These are phyloP conservation scores for Leishmania major DNA, from an alignment of 208 protist genomes.

Conservation along the genomic window DNA sequence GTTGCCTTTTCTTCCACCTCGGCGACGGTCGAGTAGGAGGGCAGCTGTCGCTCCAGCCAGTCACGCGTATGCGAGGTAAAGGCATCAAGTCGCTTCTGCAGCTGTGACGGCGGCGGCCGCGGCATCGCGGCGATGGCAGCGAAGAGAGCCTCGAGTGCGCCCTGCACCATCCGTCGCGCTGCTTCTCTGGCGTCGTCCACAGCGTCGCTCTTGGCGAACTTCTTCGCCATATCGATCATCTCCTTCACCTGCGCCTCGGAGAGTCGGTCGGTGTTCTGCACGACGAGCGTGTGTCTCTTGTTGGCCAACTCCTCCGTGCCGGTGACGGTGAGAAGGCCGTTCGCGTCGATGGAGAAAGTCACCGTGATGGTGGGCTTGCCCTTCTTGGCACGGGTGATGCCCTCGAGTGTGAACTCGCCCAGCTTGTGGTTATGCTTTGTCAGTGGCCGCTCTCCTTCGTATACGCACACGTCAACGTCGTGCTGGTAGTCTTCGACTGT, in stretches of 20 bases:
- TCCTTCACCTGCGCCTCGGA: conserved; percentile 57
- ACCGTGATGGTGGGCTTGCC: conserved; percentile 99
- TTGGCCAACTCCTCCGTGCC: conserved; percentile 95
- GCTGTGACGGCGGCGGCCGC: conserved; percentile 42
- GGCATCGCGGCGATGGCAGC: conserved; percentile 36
- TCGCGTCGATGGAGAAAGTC: conserved; percentile 97
- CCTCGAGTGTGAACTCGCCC: conserved; percentile 91
- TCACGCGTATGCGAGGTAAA: conserved; percentile 59
- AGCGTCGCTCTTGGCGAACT: conserved; percentile 48
- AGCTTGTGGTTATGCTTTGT: conserved; percentile 99
- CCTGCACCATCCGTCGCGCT: conserved; percentile 30
- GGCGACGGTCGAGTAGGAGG: conserved; percentile 41
- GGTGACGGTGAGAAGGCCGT: conserved; percentile 98
- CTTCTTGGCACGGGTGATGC: conserved; percentile 95
- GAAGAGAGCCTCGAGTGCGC: conserved; percentile 45
- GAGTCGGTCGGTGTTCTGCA: conserved; percentile 85
- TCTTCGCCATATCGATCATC: conserved; percentile 62
- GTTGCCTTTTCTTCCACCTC: conserved; percentile 53
- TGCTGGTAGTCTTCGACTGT: conserved; percentile 98
- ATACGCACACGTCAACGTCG: conserved; percentile 99
- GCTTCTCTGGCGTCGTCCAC: conserved; percentile 32
- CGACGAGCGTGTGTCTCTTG: conserved; percentile 93
- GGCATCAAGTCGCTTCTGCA: conserved; percentile 51
- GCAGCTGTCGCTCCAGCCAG: conserved; percentile 61
- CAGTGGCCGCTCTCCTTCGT: conserved; percentile 98